These are phyloP conservation scores for Trichoderma parareesei DNA, from an alignment of 495 filamentous ascomycete species.

Conservation along the genomic window DNA sequence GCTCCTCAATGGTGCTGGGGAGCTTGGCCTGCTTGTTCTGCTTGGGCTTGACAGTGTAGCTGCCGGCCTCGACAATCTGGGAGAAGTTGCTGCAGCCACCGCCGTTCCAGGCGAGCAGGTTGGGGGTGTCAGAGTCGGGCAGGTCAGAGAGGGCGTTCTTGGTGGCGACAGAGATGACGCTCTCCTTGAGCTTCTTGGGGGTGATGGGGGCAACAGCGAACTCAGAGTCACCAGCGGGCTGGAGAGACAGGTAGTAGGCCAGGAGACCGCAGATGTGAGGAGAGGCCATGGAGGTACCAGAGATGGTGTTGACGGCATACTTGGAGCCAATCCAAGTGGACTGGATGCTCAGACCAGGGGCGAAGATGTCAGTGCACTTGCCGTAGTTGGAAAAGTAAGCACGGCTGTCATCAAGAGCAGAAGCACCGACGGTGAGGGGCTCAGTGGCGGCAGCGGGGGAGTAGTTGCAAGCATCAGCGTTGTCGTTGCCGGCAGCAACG, in stretches of 20 bases:
- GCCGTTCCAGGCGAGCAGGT: conserved; percentile 97
- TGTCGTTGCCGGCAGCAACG: conserved; percentile 97
- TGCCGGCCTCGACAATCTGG: conserved; percentile 66
- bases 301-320: conserved; percentile 94
- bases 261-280: conserved; percentile 94
- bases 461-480: conserved; percentile 98
- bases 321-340: conserved; percentile 98
- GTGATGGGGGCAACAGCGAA: conserved; percentile 85
- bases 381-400: conserved; percentile 99
- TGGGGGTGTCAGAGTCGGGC: conserved; percentile 62
- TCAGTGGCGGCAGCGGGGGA: conserved; percentile 92
- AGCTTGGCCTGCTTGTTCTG: conserved; percentile 21
- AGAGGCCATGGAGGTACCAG: conserved; percentile 98
- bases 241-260: conserved; percentile 95
- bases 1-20: conserved; percentile 36
- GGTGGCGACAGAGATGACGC: conserved; percentile 78
- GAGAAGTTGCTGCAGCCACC: conserved; percentile 87
- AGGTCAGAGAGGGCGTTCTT: conserved; percentile 72
- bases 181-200: conserved; percentile 87
- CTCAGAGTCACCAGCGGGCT: conserved; percentile 78
- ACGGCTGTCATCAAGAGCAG: conserved; percentile 85
- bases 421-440: conserved; percentile 94
- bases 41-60: conserved; percentile 31
- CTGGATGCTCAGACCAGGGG: conserved; percentile 90
- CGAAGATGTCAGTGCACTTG: conserved; percentile 99